Percentiles rank a stretch among this genome's conserved stretches.
Conservation (phyloP, 345 rosid genomes). For the Litchi chinensis region DNA sequence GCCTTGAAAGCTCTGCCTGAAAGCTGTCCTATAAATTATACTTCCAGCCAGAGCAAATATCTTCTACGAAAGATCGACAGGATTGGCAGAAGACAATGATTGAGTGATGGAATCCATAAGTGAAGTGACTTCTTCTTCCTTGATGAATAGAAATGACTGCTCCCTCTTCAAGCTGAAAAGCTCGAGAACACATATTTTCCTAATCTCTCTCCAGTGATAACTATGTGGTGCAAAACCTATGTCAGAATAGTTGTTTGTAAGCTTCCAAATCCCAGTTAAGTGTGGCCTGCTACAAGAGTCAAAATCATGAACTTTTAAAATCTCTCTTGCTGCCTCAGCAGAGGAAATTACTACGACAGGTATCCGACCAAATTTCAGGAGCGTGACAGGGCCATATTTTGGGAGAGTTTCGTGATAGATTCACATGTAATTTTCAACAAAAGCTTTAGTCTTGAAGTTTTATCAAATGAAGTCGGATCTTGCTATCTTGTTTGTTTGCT, state of each 20-base stretch:
- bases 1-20: too few relatives aligned
- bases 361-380: conserved; percentile 30
- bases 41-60: too few relatives aligned
- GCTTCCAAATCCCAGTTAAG: conserved; percentile 17
- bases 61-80: too few relatives aligned
- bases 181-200: conserved; percentile 33
- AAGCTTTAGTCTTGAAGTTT: too few relatives aligned
- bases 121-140: conserved; percentile 28
- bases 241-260: conserved; percentile 26
- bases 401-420: conserved; percentile 29
- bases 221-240: conserved; percentile 37
- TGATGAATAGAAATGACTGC: conserved; percentile 35
- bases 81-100: too few relatives aligned
- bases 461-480: too few relatives aligned
- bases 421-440: too few relatives aligned
- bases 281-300: conserved; percentile 37
- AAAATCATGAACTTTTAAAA: conserved; percentile 34
- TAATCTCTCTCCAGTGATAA: conserved; percentile 33
- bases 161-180: conserved; percentile 35
- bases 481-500: too few relatives aligned
- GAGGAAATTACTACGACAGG: conserved; percentile 38
- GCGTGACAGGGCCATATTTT: conserved; percentile 36
- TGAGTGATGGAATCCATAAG: too few relatives aligned
- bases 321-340: conserved; percentile 34
- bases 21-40: too few relatives aligned